phyloP scores from a whole-genome alignment of 495 filamentous ascomycete species.

The Penicillium canescens region DNA sequence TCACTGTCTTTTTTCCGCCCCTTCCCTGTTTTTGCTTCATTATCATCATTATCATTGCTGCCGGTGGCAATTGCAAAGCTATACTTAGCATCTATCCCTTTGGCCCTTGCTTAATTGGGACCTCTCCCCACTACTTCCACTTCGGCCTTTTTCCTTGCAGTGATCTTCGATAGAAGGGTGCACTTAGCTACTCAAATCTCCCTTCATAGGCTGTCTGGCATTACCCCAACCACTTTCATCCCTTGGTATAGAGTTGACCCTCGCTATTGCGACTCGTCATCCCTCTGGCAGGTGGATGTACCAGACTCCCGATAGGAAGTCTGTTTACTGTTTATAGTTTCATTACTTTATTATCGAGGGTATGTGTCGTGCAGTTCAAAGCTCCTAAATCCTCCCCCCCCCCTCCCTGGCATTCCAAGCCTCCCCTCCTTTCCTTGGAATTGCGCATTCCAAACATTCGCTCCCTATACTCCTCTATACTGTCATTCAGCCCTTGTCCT shows the following conservation, averaged over 20 bases:
- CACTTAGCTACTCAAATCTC: slow-evolving; percentile 10
- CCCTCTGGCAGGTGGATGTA: slow-evolving; percentile 17
- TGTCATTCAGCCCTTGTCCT: slow-evolving; percentile 10
- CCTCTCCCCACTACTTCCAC: background rate
- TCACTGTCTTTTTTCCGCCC: slow-evolving; percentile 22
- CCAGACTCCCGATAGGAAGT: slow-evolving; percentile 20
- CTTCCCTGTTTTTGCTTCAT: background rate
- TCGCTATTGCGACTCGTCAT: slow-evolving; percentile 25
- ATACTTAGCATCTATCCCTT: slow-evolving; percentile 22
- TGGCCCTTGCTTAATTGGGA: slow-evolving; percentile 32
- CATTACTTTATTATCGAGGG: slow-evolving; percentile 15
- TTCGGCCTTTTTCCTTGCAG: slow-evolving; percentile 35
- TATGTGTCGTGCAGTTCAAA: slow-evolving; percentile 15
- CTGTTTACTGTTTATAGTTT: slow-evolving; percentile 31
- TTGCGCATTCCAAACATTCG: slow-evolving; percentile 29
- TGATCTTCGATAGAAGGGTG: slow-evolving; percentile 23
- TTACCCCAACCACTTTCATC: slow-evolving; percentile 13
- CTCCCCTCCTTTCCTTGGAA: slow-evolving; percentile 24
- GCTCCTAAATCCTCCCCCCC: slow-evolving; percentile 9
- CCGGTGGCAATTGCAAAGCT: slow-evolving; percentile 33
- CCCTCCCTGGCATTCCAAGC: slow-evolving; percentile 36
- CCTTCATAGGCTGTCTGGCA: slow-evolving; percentile 13
- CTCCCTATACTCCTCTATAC: slow-evolving; percentile 15
- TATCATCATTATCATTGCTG: slow-evolving; percentile 18
- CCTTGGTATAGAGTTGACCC: slow-evolving; percentile 4